Percentiles rank a stretch among this genome's conserved stretches.
phyloP scores from a whole-genome alignment of 2,329 filamentous ascomycete genomes.

The Nannizzia gypsea region DNA sequence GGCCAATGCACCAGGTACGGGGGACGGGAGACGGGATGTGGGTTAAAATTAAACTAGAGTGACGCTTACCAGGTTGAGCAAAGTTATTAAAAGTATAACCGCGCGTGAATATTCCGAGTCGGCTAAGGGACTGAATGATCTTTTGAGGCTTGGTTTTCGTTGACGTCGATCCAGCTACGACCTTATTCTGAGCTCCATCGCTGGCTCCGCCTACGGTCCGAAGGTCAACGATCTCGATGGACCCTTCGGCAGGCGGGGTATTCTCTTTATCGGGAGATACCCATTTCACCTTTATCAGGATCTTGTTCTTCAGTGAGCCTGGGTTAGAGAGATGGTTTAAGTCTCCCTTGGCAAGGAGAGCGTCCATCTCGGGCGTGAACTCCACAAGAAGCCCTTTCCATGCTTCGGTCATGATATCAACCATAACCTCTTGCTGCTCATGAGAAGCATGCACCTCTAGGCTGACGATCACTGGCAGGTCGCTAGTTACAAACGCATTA shows the following conservation, averaged over 20 bases:
- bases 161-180: neutral
- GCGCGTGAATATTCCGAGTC: constrained; percentile 73
- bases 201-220: constrained; percentile 31
- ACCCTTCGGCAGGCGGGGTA: neutral
- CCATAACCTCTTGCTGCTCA: constrained; percentile 83
- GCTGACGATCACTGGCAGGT: constrained; percentile 79
- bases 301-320: constrained; percentile 62
- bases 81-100: constrained; percentile 71
- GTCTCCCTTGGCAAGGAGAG: constrained; percentile 31
- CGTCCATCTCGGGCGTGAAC: constrained; percentile 45
- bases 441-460: constrained; percentile 77
- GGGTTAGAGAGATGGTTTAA: constrained; percentile 51
- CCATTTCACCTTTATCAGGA: constrained; percentile 70
- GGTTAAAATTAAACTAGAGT: neutral
- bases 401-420: constrained; percentile 81
- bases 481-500: constrained; percentile 61
- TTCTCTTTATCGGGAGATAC: constrained; percentile 29
- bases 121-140: constrained; percentile 61
- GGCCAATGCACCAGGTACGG: constrained; percentile 3
- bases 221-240: constrained; percentile 2
- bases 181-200: constrained; percentile 20
- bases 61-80: constrained; percentile 47
- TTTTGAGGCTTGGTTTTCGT: constrained; percentile 39
- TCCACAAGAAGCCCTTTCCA: constrained; percentile 69
- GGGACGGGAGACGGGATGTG: neutral